A percentile compares a stretch with the other conserved stretches of the same genome.
These are phyloP conservation scores for Scenedesmus sp. DNA, from an alignment of 163 green algal genomes.

Conservation along the genomic window DNA sequence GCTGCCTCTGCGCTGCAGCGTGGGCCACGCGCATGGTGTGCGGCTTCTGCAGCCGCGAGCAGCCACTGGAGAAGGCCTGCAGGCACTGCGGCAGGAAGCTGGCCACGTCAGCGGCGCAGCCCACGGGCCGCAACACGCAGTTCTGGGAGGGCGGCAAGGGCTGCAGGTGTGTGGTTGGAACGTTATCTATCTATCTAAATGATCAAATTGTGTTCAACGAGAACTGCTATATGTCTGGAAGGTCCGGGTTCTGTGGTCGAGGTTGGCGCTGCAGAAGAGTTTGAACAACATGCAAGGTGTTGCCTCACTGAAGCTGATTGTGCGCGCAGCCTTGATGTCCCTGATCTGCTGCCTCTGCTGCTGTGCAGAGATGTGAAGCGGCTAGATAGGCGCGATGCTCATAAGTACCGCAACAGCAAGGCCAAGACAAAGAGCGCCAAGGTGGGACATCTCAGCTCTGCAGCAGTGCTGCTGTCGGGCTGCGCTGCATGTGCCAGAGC, in stretches of 20 bases:
- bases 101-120: slow-evolving; percentile 60
- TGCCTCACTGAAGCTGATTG: not conserved
- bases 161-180: slow-evolving; percentile 47
- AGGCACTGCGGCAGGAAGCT: slow-evolving; percentile 73
- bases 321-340: not conserved
- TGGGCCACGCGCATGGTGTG: slow-evolving; percentile 65
- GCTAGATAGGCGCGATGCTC: slow-evolving; percentile 34
- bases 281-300: slow-evolving; percentile 26
- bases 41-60: slow-evolving; percentile 79
- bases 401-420: slow-evolving; percentile 51
- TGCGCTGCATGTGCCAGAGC: not conserved
- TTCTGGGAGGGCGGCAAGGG: slow-evolving; percentile 83
- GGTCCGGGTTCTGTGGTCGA: no score
- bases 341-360: not conserved
- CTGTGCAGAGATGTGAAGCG: not conserved
- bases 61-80: slow-evolving; percentile 70
- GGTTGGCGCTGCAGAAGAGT: no score
- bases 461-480: no score
- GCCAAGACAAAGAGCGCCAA: slow-evolving; percentile 52
- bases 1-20: not conserved
- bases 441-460: not conserved
- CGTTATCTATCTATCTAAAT: no score
- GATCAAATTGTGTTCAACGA: no score
- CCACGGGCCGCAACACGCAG: slow-evolving; percentile 56
- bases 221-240: no score